Evolutionary conservation across 2,329 filamentous ascomycete species (phyloP).

Genomic region (Diaporthe australafricana): DNA sequence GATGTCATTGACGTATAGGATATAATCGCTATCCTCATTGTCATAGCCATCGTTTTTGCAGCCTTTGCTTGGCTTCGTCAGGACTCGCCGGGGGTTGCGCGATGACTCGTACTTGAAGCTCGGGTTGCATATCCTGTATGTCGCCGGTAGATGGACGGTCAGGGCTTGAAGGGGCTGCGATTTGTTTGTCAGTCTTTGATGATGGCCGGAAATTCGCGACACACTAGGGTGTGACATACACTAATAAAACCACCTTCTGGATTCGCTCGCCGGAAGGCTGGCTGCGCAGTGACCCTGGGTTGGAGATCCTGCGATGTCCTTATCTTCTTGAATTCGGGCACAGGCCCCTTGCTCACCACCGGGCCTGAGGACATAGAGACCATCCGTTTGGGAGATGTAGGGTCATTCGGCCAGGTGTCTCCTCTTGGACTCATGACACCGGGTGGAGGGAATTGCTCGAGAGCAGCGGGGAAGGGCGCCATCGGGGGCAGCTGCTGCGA

Average conservation of each 20-base stretch:
- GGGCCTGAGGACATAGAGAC: slow-evolving; percentile 58
- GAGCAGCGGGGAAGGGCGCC: slow-evolving; percentile 73
- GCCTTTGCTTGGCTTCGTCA: slow-evolving; percentile 98
- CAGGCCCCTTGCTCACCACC: slow-evolving; percentile 70
- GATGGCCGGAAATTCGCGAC: not conserved
- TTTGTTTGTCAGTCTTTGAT: slow-evolving; percentile 30
- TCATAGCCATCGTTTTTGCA: slow-evolving; percentile 99
- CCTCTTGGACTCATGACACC: slow-evolving; percentile 73
- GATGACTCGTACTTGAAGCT: slow-evolving; percentile 99
- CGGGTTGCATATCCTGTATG: slow-evolving; percentile 98
- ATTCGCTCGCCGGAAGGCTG: slow-evolving; percentile 90
- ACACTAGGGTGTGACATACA: slow-evolving; percentile 63
- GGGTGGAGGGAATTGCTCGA: slow-evolving; percentile 80
- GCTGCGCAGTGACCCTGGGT: slow-evolving; percentile 87
- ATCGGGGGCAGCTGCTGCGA: slow-evolving; percentile 80
- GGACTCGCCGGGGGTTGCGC: slow-evolving; percentile 91
- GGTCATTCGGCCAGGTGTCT: slow-evolving; percentile 64
- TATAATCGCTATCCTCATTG: slow-evolving; percentile 99
- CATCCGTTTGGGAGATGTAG: slow-evolving; percentile 69
- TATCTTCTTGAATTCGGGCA: slow-evolving; percentile 89
- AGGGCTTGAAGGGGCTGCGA: slow-evolving; percentile 90
- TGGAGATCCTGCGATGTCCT: slow-evolving; percentile 79
- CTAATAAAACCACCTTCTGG: slow-evolving; percentile 98
- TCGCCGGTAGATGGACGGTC: slow-evolving; percentile 91
- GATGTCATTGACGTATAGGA: slow-evolving; percentile 98